Evolutionary conservation across 2,329 filamentous ascomycete genomes (phyloP), one percentile per base, ranked within the genome.

Genomic region (Colletotrichum sp.): DNA sequence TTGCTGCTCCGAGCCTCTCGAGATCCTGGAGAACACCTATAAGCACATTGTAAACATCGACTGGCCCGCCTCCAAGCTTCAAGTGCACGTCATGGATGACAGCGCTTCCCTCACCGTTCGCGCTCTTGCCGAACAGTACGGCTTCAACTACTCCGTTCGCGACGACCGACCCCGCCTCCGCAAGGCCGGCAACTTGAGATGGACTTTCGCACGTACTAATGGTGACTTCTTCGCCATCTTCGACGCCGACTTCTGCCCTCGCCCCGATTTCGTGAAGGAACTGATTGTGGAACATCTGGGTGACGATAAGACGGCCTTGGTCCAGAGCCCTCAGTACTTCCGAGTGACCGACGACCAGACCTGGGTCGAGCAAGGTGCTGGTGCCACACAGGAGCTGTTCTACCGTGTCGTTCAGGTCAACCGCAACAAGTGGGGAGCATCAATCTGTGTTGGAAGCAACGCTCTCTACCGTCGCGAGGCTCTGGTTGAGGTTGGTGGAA

Each of bases 321-420:
- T 86, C 27, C 84, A 86, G 76, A 83, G 80, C 36, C 84, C 84
- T 5, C 84, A 86, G 75, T 86, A 82, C 77, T 86, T 86, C 76
- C 79, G 84, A 36, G 81, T 83, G 21, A 80, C 78, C 0, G 77
- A 79, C 9, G 81, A 84, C 18, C 84, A 86, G 76, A 84, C 84
- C 1, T 86, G 84, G 84, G 83, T 85, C 6, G 84, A 86, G 78
- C 84, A 86, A 77, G 84, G 84, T 15, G 84, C 84, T 1, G 84
- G 84, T 8, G 82, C 82, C 1, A 83, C 83, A 3, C 84, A 85
- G 72, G 84, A 86, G 72, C 77, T 85, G 34, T 85, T 85, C 77
- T 86, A 85, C 72, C 84, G 84, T 15, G 83, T 86, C 7, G 83
- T 85, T 8, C 82, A 86, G 77, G 80, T 83, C 38, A 84, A 85